Conservation (phyloP, 768 basidiomycete genomes). For the Leucocoprinus birnbaumii region DNA sequence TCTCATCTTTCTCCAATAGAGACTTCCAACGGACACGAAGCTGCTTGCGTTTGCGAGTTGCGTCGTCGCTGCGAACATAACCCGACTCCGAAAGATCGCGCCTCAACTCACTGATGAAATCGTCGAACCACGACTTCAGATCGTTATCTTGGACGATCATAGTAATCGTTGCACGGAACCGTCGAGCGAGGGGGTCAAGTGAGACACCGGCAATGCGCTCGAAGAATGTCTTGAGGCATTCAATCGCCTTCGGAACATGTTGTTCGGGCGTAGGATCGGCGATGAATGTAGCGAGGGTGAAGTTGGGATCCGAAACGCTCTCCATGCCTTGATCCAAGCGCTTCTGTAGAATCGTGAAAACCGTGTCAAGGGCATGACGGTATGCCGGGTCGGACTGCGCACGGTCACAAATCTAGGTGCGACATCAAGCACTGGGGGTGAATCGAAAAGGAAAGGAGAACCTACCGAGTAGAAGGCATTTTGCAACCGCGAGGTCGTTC, state of each 20-base stretch:
- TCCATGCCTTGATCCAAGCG: constrained; percentile 54
- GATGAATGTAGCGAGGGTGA: constrained; percentile 54
- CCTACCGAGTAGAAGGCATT: constrained; percentile 52
- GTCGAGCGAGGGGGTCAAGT: constrained; percentile 44
- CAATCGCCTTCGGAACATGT: constrained; percentile 53
- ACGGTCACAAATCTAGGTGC: constrained; percentile 54
- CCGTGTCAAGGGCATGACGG: constrained; percentile 49
- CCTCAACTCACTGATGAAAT: constrained; percentile 45
- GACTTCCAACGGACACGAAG: constrained; percentile 49
- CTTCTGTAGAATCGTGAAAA: constrained; percentile 55
- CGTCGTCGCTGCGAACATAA: constrained; percentile 51
- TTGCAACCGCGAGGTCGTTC: constrained; percentile 40
- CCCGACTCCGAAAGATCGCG: constrained; percentile 46
- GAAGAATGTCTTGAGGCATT: constrained; percentile 41
- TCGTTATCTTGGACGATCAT: constrained; percentile 52
- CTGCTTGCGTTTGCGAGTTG: constrained; percentile 35
- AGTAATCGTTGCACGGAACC: constrained; percentile 38
- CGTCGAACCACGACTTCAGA: constrained; percentile 52
- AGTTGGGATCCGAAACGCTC: constrained; percentile 40
- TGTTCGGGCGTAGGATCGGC: constrained; percentile 62
- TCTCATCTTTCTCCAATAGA: constrained; percentile 43
- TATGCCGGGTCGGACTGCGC: constrained; percentile 63
- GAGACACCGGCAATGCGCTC: constrained; percentile 53
- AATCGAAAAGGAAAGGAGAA: neutral
- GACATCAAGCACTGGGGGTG: neutral